phyloP scores from a whole-genome alignment of 306 rosid species.

The Lotus japonicus region DNA sequence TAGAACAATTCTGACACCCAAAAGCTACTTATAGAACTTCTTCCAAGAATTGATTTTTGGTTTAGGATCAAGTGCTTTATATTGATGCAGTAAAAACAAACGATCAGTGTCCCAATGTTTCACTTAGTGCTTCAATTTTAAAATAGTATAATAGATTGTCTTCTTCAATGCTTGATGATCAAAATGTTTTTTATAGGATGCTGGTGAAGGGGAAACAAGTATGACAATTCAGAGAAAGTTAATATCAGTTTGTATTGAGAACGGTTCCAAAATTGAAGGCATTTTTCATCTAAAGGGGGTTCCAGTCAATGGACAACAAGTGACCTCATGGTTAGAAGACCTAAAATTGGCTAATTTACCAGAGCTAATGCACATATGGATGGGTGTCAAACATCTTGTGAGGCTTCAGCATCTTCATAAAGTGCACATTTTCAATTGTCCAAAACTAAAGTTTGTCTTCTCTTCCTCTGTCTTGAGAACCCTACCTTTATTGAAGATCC shows the following conservation, averaged over 20 bases:
- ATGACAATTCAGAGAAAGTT: neutral
- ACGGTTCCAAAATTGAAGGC: neutral
- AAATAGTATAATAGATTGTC: no score
- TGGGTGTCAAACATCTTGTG: neutral
- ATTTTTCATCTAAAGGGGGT: neutral
- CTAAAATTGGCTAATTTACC: neutral
- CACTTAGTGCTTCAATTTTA: no score
- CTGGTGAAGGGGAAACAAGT: neutral
- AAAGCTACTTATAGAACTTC: no score
- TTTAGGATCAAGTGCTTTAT: no score
- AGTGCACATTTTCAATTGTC: neutral
- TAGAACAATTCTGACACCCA: no score
- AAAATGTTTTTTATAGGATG: neutral
- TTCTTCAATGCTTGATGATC: neutral
- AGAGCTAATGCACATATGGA: conserved; percentile 4
- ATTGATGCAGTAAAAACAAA: no score
- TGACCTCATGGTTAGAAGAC: neutral
- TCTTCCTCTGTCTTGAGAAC: neutral
- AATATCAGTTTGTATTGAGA: neutral
- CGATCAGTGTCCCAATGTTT: no score
- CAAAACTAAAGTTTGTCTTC: conserved; percentile 9
- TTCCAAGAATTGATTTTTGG: no score
- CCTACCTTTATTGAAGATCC: neutral
- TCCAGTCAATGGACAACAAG: neutral
- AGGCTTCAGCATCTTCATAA: neutral